Percentiles rank a stretch among this genome's conserved stretches.
These are phyloP conservation scores for Didymella exigua DNA, from an alignment of 2,329 filamentous ascomycete genomes.

Conservation along the genomic window DNA sequence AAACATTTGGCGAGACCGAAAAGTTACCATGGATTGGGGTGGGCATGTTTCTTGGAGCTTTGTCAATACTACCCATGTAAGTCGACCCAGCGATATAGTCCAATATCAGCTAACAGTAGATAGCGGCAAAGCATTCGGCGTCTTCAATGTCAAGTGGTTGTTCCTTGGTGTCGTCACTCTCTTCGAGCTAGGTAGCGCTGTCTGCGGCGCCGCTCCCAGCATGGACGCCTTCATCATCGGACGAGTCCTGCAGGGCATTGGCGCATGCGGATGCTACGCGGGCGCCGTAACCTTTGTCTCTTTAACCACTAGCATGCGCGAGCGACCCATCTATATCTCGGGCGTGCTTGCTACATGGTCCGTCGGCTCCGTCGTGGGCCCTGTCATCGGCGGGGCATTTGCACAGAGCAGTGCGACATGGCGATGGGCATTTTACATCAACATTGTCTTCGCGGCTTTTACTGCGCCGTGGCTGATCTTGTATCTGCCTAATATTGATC, in stretches of 20 bases:
- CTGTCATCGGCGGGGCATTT: constrained; percentile 43
- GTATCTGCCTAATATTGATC: constrained; percentile 12
- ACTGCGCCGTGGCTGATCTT: constrained; percentile 43
- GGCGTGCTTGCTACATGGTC: constrained; percentile 20
- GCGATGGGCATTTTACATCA: constrained; percentile 59
- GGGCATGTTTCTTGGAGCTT: no score
- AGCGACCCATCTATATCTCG: constrained; percentile 44
- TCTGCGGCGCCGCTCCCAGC: constrained; percentile 42
- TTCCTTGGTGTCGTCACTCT: constrained; percentile 22
- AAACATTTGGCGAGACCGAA: no score
- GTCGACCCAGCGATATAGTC: no score
- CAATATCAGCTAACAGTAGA: no score
- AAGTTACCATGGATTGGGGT: no score
- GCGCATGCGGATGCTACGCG: constrained; percentile 51
- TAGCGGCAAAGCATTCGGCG: no score
- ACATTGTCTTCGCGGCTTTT: constrained; percentile 56
- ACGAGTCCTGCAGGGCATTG: constrained; percentile 53
- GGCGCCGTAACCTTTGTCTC: constrained; percentile 1
- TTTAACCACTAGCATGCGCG: constrained; percentile 15
- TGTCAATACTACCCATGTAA: no score
- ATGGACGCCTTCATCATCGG: constrained; percentile 49
- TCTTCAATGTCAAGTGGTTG: constrained; percentile 54
- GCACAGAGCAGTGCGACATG: constrained; percentile 27
- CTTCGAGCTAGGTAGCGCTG: constrained; percentile 40
- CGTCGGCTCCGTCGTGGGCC: constrained; percentile 23